Conservation (phyloP, 495 filamentous ascomycete species). For the Podospora pseudoanserina region DNA sequence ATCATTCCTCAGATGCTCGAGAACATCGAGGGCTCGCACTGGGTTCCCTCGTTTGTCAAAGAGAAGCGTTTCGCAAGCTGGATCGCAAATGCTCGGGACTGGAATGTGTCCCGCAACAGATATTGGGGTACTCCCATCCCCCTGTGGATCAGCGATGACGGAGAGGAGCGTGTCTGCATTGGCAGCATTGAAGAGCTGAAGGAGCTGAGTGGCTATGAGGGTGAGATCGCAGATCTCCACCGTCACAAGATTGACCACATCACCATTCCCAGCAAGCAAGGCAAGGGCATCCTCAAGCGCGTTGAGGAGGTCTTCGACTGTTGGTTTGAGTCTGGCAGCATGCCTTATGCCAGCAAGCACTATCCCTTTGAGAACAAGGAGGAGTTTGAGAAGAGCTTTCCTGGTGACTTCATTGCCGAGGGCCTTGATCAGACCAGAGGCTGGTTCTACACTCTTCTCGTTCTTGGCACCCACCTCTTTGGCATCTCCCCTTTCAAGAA, state of each 20-base stretch:
- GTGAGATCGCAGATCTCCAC: slow-evolving; percentile 86
- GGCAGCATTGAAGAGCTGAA: slow-evolving; percentile 85
- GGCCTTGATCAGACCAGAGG: slow-evolving; percentile 76
- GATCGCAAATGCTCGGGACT: slow-evolving; percentile 80
- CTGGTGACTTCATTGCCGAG: slow-evolving; percentile 96
- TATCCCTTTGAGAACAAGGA: slow-evolving; percentile 94
- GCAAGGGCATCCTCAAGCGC: slow-evolving; percentile 78
- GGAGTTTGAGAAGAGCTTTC: slow-evolving; percentile 74
- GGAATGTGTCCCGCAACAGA: slow-evolving; percentile 93
- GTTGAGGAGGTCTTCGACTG: slow-evolving; percentile 95
- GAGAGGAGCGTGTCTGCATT: slow-evolving; percentile 80
- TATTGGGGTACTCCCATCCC: slow-evolving; percentile 99
- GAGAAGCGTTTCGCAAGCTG: slow-evolving; percentile 74
- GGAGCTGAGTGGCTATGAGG: slow-evolving; percentile 77
- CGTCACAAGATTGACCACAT: slow-evolving; percentile 94
- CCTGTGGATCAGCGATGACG: slow-evolving; percentile 86
- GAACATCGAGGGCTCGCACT: slow-evolving; percentile 87
- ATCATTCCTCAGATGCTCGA: slow-evolving; percentile 87
- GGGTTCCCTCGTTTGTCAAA: slow-evolving; percentile 91
- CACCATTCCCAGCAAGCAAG: slow-evolving; percentile 88
- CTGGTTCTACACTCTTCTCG: slow-evolving; percentile 94
- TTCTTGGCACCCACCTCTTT: slow-evolving; percentile 89
- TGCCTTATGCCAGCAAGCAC: slow-evolving; percentile 92
- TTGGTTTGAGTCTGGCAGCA: slow-evolving; percentile 85
- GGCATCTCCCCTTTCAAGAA: slow-evolving; percentile 90